Conservation (phyloP, 1,284 basidiomycete genomes). For the Neolentinus lepideus region DNA sequence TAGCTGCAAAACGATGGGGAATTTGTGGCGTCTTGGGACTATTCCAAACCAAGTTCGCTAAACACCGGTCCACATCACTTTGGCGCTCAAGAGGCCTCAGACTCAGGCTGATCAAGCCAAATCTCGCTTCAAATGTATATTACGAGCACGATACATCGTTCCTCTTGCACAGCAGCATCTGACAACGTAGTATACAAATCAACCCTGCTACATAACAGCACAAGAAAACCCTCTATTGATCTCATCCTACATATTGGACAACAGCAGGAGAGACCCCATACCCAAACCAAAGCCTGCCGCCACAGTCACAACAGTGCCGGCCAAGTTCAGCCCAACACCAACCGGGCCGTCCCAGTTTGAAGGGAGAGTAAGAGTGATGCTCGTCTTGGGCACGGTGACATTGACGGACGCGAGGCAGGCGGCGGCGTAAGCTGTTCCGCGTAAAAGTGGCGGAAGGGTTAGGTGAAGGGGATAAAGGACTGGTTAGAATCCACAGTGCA, state of each 20-base stretch:
- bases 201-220: not conserved
- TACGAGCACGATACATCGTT: not conserved
- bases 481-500: not conserved
- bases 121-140: too few species aligned
- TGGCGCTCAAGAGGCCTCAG: too few species aligned
- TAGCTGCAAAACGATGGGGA: too few species aligned
- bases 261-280: not conserved
- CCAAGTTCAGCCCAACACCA: not conserved
- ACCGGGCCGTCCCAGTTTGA: constrained; percentile 30
- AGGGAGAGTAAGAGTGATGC: constrained; percentile 37
- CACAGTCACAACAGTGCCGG: not conserved
- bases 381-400: constrained; percentile 25
- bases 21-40: too few species aligned
- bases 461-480: not conserved
- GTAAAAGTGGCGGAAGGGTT: too few species aligned
- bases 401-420: constrained; percentile 32
- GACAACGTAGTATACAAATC: too few species aligned
- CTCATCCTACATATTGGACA: constrained; percentile 1
- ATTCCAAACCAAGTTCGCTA: too few species aligned
- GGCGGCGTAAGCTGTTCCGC: constrained; percentile 36
- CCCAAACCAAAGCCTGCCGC: not conserved
- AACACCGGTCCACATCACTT: too few species aligned
- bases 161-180: not conserved
- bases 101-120: too few species aligned
- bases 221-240: not conserved